Evolutionary conservation across 2,329 filamentous ascomycete genomes (phyloP).

Genomic region (Fusarium clavum): DNA sequence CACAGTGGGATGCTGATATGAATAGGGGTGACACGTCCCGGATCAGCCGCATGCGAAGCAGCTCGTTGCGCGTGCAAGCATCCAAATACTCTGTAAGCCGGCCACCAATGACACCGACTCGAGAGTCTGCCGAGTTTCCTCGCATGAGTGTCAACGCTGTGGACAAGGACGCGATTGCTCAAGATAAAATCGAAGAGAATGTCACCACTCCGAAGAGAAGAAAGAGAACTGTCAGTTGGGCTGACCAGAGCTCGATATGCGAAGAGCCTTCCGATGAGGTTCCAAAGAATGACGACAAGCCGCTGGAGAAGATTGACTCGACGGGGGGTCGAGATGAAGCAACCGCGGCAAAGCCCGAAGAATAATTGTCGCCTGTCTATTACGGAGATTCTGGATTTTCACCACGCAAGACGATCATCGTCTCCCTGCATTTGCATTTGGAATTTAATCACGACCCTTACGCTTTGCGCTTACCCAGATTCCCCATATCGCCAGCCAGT

Average conservation of each 20-base stretch:
- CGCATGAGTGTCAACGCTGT: conserved; percentile 20
- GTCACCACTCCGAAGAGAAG: conserved; percentile 31
- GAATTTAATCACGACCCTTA: conserved; percentile 16
- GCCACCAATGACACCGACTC: conserved; percentile 50
- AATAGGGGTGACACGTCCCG: conserved; percentile 48
- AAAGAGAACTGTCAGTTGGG: conserved; percentile 43
- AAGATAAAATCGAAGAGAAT: conserved; percentile 37
- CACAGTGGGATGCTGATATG: conserved; percentile 55
- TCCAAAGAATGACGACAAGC: conserved; percentile 25
- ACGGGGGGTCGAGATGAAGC: conserved; percentile 17
- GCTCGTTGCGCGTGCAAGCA: conserved; percentile 48
- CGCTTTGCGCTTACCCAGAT: conserved; percentile 23
- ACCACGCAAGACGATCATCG: background rate
- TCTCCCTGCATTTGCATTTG: conserved; percentile 11
- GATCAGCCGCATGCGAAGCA: conserved; percentile 47
- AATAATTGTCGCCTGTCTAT: conserved; percentile 8
- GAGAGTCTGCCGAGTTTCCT: conserved; percentile 46
- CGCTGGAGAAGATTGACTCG: conserved; percentile 30
- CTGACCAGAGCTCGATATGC: conserved; percentile 36
- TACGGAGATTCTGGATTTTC: background rate
- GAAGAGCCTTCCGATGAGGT: conserved; percentile 25
- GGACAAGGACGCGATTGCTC: conserved; percentile 30
- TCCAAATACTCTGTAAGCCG: conserved; percentile 40
- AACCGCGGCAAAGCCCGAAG: conserved; percentile 5
- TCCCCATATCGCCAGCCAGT: conserved; percentile 19